Base-by-base conservation (phyloP, 2,329 filamentous ascomycete genomes). In the Sphaerulina vaccinii region DNA sequence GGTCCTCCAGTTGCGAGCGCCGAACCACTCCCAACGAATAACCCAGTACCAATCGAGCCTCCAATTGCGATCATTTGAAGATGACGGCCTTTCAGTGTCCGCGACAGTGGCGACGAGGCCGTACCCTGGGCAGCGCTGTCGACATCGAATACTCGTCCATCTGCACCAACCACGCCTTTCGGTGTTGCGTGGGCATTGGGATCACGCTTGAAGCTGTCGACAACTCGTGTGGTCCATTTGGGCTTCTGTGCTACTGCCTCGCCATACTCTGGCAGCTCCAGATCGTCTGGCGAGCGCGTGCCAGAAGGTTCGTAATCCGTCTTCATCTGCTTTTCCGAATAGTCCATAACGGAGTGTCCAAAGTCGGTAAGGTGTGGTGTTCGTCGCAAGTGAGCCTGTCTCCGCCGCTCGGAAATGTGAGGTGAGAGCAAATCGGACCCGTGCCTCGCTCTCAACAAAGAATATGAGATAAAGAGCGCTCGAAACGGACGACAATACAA, bases 11-110 rank as follows among this genome's bases (percentile, higher is more conserved):
- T 56, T 9, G 62, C 57, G n/a, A 70, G 57, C 7, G 66, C 63
- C 32, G 47, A 55, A 16, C 67, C 68, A 15, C 62, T 64, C 27
- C 67, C 68, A 41, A 70, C 64, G 60, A 70, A 70, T 27, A 70
- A 59, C 54, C 67, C 67, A 36, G 66, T 64, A 42, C 66, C 66
- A 27, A 66, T 66, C 8, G 60, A 58, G 21, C 64, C 63, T 16
- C 61, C 62, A 27, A 96, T 95, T 11, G 92, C 92, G 76, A 96
- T 96, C 92, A 96, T 96, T 75, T 96, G 91, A 67, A 96, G 68
- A 75, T 97, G 92, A 41, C 90, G 80, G 16, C 85, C 84, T 72
- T 95, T 93, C 61, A 95, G 73, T 68, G 84, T 55, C 35, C 90
- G 80, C 47, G 87, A 83, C 44, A 97, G 77, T 6, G 86, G 83